These are phyloP conservation scores for Pestalotiopsis sp. DNA, from an alignment of 2,329 filamentous ascomycete genomes.

Conservation along the genomic window DNA sequence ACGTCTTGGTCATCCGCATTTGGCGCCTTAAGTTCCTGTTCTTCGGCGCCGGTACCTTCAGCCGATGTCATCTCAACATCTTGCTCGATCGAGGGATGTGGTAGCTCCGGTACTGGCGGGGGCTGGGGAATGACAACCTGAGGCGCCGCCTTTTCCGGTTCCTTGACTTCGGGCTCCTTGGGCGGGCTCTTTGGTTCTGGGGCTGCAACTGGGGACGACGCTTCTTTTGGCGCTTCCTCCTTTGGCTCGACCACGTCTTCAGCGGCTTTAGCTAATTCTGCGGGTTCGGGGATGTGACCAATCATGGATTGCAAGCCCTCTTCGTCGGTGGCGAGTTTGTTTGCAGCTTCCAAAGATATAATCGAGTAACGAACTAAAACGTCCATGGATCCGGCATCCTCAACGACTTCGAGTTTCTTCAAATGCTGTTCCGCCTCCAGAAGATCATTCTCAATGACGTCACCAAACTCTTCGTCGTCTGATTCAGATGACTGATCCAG, in stretches of 20 bases:
- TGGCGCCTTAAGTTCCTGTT: constrained; percentile 3
- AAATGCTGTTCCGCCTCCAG: constrained; percentile 53
- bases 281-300: constrained; percentile 40
- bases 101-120: constrained; percentile 21
- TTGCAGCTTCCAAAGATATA: constrained; percentile 51
- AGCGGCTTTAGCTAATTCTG: constrained; percentile 23
- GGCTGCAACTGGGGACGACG: constrained; percentile 19
- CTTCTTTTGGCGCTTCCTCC: constrained; percentile 23
- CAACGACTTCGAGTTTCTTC: constrained; percentile 44
- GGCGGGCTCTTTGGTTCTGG: neutral
- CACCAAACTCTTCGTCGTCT: constrained; percentile 60
- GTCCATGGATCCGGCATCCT: constrained; percentile 41
- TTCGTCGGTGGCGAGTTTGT: constrained; percentile 47
- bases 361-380: constrained; percentile 50
- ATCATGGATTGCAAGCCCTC: constrained; percentile 48
- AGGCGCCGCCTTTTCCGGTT: constrained; percentile 22
- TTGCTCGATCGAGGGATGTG: constrained; percentile 31
- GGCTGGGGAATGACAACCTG: constrained; percentile 14
- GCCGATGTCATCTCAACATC: constrained; percentile 23
- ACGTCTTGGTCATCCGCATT: constrained; percentile 33
- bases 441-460: constrained; percentile 58
- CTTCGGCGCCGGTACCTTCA: constrained; percentile 13
- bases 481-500: constrained; percentile 54
- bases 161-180: constrained; percentile 10
- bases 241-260: constrained; percentile 16